Base-by-base conservation (phyloP, 768 basidiomycete species). In the Pleurotus pulmonarius region DNA sequence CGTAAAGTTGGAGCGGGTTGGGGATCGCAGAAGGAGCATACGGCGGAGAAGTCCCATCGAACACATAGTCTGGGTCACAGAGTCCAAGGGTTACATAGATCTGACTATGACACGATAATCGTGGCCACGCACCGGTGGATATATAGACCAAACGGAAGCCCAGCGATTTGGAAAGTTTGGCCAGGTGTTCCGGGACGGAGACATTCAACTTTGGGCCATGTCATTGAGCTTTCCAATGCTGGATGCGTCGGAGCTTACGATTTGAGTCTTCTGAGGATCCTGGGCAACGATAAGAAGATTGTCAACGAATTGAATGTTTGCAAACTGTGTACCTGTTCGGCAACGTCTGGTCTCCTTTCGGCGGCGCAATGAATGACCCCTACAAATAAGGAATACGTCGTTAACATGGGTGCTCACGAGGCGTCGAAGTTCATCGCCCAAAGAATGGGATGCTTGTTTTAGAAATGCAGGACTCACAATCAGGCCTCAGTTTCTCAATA, bases 341-440 rank as follows among this genome's bases (percentile, higher is more conserved):
- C 94, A 11, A 92, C 90, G 66, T 98, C 94, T 4, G 95, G 94
- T 44, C 94, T 76, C 59, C 96, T 74, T 72, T 98, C 95, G 2
- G 96, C 96, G 12, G 96, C 96, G 64, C 94, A 97, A 66, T 98
- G 96, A 13, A 98, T 85, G 39, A 98, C 84, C 85, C 88, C 87
- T 89, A 65, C 63, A 51, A 56, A 20, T 6, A 37, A 26, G 26
- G 47, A 40, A 16, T 34, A 56, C 37, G 15, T 18, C 40, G 41
- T 53, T 24, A 53, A 29, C 25, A 29, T 13, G 39, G 37, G 8
- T 39, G 12, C 51, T 15, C 51, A 41, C 12, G 39, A 11, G 20
- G 12, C 13, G 41, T 44, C 41, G 20, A 3, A 44, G n/a, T 44
- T 44, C 41, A 8, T 11, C 29, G 29, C 29, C 29, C 29, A 11